Evolutionary conservation across 2,329 filamentous ascomycete species (phyloP).

Genomic region (Dactylellina parvicollis): DNA sequence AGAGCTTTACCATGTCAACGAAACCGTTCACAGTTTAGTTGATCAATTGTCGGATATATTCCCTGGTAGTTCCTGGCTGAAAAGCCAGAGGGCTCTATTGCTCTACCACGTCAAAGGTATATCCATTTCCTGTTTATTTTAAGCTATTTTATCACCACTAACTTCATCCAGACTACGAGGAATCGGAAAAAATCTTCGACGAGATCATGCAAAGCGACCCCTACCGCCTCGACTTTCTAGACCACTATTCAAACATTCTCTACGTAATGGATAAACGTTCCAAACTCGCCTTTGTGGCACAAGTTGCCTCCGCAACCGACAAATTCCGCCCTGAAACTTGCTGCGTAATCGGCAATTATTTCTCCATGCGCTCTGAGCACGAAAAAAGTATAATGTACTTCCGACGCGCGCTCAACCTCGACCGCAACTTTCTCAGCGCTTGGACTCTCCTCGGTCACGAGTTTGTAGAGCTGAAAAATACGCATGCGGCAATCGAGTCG

Average conservation of each 20-base stretch:
- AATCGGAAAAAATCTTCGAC: conserved; percentile 71
- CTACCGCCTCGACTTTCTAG: conserved; percentile 83
- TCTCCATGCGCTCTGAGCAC: conserved; percentile 90
- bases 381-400: conserved; percentile 99
- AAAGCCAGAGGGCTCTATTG: conserved; percentile 86
- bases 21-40: conserved; percentile 77
- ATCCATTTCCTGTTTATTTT: background rate
- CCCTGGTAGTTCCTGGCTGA: conserved; percentile 84
- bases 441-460: conserved; percentile 99
- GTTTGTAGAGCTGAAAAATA: conserved; percentile 98
- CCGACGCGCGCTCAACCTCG: conserved; percentile 86
- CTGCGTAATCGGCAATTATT: conserved; percentile 97
- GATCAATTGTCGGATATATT: conserved; percentile 84
- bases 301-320: conserved; percentile 88
- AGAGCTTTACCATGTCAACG: conserved; percentile 87
- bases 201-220: conserved; percentile 75
- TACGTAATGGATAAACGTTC: conserved; percentile 90
- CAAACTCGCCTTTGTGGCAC: conserved; percentile 90
- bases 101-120: conserved; percentile 82
- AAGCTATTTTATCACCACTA: background rate
- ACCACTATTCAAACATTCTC: conserved; percentile 96
- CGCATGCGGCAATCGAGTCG: conserved; percentile 95
- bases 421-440: conserved; percentile 88
- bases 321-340: conserved; percentile 97
- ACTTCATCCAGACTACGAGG: conserved; percentile 68